Evolutionary conservation across 2,329 filamentous ascomycete species (phyloP).

Genomic region (Parascedosporium putredinis): DNA sequence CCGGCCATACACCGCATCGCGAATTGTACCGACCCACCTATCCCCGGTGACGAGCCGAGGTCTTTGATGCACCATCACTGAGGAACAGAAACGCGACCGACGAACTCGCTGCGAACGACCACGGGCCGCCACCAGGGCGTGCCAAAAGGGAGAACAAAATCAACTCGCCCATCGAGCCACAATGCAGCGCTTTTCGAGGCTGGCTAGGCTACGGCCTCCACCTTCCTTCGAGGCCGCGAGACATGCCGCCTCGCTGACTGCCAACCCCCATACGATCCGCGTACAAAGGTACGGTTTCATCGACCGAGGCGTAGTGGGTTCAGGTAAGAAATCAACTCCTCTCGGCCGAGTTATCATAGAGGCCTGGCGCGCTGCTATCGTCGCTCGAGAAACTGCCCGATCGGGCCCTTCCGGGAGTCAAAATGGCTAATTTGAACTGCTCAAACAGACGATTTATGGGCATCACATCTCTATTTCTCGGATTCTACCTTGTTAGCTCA

Average conservation of each 20-base stretch:
- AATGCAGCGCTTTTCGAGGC: constrained; percentile 7
- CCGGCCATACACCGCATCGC: too few relatives aligned
- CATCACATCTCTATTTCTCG: constrained; percentile 28
- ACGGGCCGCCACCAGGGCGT: too few relatives aligned
- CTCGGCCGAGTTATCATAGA: neutral
- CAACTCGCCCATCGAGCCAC: neutral
- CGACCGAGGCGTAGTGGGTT: constrained; percentile 6
- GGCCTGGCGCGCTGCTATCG: too few relatives aligned
- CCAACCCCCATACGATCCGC: neutral
- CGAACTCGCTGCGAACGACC: too few relatives aligned
- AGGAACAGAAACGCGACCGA: too few relatives aligned
- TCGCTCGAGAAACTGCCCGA: too few relatives aligned
- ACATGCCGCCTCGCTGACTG: neutral
- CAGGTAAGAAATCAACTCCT: constrained; percentile 20
- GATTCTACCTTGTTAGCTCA: constrained; percentile 35
- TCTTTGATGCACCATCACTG: too few relatives aligned
- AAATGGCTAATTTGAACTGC: neutral
- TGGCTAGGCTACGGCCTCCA: constrained; percentile 4
- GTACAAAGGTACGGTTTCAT: constrained; percentile 3
- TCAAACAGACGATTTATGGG: neutral
- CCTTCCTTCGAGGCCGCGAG: neutral
- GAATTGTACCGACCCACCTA: too few relatives aligned
- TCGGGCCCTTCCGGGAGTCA: neutral
- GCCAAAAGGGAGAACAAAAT: constrained; percentile 2
- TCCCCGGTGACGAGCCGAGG: too few relatives aligned